Base-by-base conservation (phyloP, 1,284 basidiomycete genomes). In the Apiotrichum akiyoshidainum region DNA sequence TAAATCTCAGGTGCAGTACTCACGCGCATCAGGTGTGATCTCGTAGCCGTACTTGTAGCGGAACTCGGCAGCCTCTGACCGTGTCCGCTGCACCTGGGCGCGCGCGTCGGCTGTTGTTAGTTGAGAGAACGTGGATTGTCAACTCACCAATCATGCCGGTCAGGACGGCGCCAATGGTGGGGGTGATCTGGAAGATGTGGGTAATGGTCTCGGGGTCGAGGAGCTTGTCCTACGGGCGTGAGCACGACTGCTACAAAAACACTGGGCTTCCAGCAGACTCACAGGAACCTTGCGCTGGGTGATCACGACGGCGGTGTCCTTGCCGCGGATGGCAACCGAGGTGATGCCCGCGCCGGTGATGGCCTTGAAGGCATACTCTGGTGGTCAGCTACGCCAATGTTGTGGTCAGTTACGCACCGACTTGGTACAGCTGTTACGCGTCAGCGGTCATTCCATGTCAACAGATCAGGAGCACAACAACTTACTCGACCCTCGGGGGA, bases 321-420 rank as follows among this genome's bases (percentile, higher is more conserved):
- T 91, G 22, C 96, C 96, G 66, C 95, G 82, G 55, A 99, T 88
- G 16, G 94, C 86, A 54, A 99, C 85, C 8, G 94, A 87, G 4
- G 96, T 99, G 70, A 98, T 91, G 1, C 93, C 95, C 4, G 93
- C 94, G 54, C 92, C 90, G 62, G 91, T 91, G 79, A 99, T 98
- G 50, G 96, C 96, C 79, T 99, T 99, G 87, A 99, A 99, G 21
- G 96, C 96, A 83, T 99, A 99, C 81, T 97, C 93, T 96, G 65
- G 59, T 10, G 51, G 31, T 47, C 47, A 13, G 58, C 37, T 34
- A 8, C 11, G 13, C 4, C 17, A 10, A 6, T 17, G 9, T 42
- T 16, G 12, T 16, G 3, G 12, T n/a, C 9, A 41, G 35, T 7
- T 39, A 84, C 91, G 68, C 70, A 92, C 93, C 93, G 77, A 98